phyloP scores from a whole-genome alignment of 176 grass and related monocot species.

The Cocos nucifera region DNA sequence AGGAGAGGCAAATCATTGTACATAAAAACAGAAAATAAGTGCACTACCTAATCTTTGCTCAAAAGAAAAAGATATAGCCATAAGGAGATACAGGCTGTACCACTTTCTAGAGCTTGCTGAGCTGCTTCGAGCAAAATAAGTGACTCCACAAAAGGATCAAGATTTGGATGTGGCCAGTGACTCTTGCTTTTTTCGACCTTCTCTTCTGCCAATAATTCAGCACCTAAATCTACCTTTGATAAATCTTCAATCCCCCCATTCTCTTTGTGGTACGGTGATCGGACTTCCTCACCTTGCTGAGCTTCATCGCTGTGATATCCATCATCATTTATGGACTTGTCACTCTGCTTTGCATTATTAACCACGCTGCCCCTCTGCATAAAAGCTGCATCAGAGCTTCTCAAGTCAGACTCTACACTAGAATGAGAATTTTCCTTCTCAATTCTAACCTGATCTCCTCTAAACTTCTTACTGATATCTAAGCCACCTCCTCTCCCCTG shows the following conservation, averaged over 20 bases:
- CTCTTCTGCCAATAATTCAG: constrained; percentile 12
- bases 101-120: constrained; percentile 60
- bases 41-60: no score
- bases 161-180: constrained; percentile 13
- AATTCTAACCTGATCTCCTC: constrained; percentile 15
- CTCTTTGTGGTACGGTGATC: constrained; percentile 26
- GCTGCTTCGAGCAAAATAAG: constrained; percentile 36
- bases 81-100: constrained; percentile 23
- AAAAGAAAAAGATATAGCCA: background rate
- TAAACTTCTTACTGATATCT: constrained; percentile 4
- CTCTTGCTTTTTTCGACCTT: constrained; percentile 14
- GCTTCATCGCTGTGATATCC: constrained; percentile 32
- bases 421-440: constrained; percentile 33
- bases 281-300: constrained; percentile 28
- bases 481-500: background rate
- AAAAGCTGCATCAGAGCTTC: constrained; percentile 18
- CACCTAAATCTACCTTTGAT: constrained; percentile 22
- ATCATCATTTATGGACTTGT: constrained; percentile 22
- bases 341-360: constrained; percentile 31
- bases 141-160: constrained; percentile 30
- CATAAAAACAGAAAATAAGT: no score
- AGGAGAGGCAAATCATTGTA: no score
- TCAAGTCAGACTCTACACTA: constrained; percentile 34
- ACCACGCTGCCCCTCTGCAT: background rate
- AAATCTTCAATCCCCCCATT: constrained; percentile 28